Base-by-base conservation (phyloP, 192 early-diverging fungal genomes). In the Powellomyces hirtus region DNA sequence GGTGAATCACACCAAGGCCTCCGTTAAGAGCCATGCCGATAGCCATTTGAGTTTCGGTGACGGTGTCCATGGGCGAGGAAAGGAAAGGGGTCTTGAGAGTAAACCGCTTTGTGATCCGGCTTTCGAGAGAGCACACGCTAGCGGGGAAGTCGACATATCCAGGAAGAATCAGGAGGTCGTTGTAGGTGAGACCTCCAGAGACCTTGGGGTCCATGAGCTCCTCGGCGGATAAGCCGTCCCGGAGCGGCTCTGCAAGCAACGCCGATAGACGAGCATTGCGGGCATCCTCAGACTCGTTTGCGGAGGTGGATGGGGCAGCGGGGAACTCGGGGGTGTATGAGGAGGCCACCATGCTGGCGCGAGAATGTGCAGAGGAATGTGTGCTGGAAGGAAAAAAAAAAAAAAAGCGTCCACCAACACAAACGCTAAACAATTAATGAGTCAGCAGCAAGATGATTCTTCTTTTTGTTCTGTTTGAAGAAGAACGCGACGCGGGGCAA, bases 1-100 rank as follows among this genome's bases (percentile, higher is more conserved):
- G 87, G 81, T 98, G 97, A 75, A 98, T 92, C 49, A 98, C 91
- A 73, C 97, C 97, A 64, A 98, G 83, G 20, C 97, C 97, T 61
- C 97, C 97, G 50, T 89, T 91, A 72, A 92, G 81, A 51, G 95
- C 95, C 92, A 98, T 95, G 66, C 91, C 89, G 75, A 97, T 93
- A 40, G 97, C 97, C 97, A 98, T 98, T n/a, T 93, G 89, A 16
- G 91, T 83, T 82, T 98, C 95, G 33, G 97, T 97, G 24, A 98
- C 97, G 35, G 97, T 98, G 78, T 98, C 97, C 97, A 98, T 98
- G 59, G 95, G 97, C 62, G 89, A 91, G 22, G 93, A 95, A 71
- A 96, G 71, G 75, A 98, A 91, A 4, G 97, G 97, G 13, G 94
- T 92, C 78, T 92, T 93, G 81, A 98, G 84, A 53, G 85, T 80